A percentile compares a stretch with the other conserved stretches of the same genome.
phyloP scores from a whole-genome alignment of 75 land plant genomes.

The Picea glauca region DNA sequence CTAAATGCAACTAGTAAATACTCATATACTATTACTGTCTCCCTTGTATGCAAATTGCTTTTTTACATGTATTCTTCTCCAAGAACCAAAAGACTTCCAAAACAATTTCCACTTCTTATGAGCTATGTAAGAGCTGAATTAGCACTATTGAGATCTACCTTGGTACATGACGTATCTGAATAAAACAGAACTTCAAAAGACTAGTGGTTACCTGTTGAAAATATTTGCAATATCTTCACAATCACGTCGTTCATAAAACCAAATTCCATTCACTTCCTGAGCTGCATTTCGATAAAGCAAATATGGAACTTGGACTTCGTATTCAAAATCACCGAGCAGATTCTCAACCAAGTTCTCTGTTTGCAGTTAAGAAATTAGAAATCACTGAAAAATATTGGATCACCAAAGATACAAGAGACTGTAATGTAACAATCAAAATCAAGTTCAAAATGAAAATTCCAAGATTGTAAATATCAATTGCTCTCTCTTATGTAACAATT shows the following conservation, averaged over 20 bases:
- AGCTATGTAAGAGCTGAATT: background rate
- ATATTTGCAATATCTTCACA: constrained; percentile 95
- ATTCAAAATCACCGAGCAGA: constrained; percentile 95
- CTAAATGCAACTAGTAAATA: too few relatives aligned
- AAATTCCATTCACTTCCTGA: constrained; percentile 97
- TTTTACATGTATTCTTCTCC: background rate
- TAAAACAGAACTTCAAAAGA: background rate
- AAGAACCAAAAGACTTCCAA: background rate
- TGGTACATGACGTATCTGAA: background rate
- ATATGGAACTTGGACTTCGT: constrained; percentile 92
- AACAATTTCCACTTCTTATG: background rate
- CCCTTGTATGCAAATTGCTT: background rate
- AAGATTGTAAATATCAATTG: too few relatives aligned
- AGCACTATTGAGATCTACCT: background rate
- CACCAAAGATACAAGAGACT: background rate
- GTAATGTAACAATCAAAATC: background rate
- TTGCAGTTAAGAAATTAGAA: background rate
- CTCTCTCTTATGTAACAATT: background rate
- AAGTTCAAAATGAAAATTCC: too few relatives aligned
- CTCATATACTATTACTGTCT: too few relatives aligned
- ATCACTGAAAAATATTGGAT: background rate
- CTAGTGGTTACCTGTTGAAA: constrained; percentile 67
- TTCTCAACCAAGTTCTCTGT: constrained; percentile 95
- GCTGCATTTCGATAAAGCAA: constrained; percentile 82
- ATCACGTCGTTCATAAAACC: constrained; percentile 91